Evolutionary conservation across 2,329 filamentous ascomycete genomes (phyloP).

Genomic region (Aphanocladium album): DNA sequence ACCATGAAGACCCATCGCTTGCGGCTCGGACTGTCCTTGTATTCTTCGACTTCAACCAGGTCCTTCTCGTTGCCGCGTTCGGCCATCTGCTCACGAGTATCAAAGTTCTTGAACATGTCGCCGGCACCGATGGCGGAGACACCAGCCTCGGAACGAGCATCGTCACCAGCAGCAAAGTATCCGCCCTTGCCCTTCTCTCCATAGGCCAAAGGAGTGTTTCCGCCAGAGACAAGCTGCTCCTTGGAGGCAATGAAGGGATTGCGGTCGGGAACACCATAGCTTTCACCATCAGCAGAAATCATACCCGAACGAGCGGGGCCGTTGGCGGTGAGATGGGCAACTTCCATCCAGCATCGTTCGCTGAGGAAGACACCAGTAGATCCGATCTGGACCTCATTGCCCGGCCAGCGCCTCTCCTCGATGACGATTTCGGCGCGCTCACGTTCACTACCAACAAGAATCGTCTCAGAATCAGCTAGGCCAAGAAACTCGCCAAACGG

Average conservation of each 20-base stretch:
- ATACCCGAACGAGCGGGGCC: conserved; percentile 34
- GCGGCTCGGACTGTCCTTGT: conserved; percentile 69
- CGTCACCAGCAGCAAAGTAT: conserved; percentile 74
- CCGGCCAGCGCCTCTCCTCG: conserved; percentile 87
- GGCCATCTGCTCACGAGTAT: conserved; percentile 89
- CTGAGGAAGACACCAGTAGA: conserved; percentile 93
- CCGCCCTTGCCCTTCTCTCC: conserved; percentile 72
- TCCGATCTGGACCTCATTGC: conserved; percentile 84
- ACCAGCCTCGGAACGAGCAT: conserved; percentile 85
- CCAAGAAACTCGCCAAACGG: conserved; percentile 95
- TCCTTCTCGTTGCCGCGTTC: conserved; percentile 91
- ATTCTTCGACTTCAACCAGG: conserved; percentile 84
- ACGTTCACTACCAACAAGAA: conserved; percentile 84
- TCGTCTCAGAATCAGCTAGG: conserved; percentile 74
- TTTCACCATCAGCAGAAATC: conserved; percentile 58
- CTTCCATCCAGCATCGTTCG: conserved; percentile 90
- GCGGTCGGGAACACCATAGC: conserved; percentile 40
- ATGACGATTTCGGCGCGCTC: conserved; percentile 91
- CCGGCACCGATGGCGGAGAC: conserved; percentile 85
- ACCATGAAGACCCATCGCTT: conserved; percentile 89
- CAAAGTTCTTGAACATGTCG: conserved; percentile 97
- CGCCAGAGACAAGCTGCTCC: conserved; percentile 51
- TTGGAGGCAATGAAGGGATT: conserved; percentile 58
- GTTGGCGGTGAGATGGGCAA: conserved; percentile 68
- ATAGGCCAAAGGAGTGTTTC: conserved; percentile 55